Conservation (phyloP, 768 basidiomycete genomes). For the Mycena amicta region DNA sequence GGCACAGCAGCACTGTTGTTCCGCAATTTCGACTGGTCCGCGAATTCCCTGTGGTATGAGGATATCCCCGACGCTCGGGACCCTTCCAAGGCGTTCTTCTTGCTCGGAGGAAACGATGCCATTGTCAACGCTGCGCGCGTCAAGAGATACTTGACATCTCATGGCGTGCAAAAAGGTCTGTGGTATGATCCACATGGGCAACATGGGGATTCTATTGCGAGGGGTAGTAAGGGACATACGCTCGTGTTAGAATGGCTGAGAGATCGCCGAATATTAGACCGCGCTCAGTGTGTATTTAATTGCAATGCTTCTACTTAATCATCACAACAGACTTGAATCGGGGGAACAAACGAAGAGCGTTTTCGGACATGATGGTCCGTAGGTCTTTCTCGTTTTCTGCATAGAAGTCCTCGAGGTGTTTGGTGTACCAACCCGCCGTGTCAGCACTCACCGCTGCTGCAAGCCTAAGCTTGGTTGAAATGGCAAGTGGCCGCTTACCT, state of each 20-base stretch:
- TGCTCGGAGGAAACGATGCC: constrained; percentile 81
- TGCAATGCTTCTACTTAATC: not conserved
- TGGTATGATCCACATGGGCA: constrained; percentile 63
- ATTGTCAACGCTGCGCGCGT: constrained; percentile 82
- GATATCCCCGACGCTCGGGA: constrained; percentile 83
- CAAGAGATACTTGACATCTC: constrained; percentile 71
- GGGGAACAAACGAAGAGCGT: constrained; percentile 57
- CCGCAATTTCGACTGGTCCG: constrained; percentile 82
- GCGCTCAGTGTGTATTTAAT: not conserved
- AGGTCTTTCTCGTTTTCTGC: constrained; percentile 39
- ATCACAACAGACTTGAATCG: constrained; percentile 24
- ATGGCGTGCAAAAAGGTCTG: constrained; percentile 70
- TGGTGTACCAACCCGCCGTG: constrained; percentile 65
- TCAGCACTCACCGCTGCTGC: constrained; percentile 57
- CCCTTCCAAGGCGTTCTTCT: constrained; percentile 64
- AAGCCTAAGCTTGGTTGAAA: not conserved
- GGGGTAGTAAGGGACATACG: constrained; percentile 52
- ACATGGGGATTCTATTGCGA: constrained; percentile 64
- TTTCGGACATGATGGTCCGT: constrained; percentile 47
- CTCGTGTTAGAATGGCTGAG: constrained; percentile 67
- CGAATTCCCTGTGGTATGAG: constrained; percentile 88
- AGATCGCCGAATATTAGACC: constrained; percentile 16
- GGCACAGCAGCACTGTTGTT: constrained; percentile 86
- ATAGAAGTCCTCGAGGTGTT: constrained; percentile 54
- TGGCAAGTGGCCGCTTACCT: constrained; percentile 41